Base-by-base conservation (phyloP, 106 monocot genomes). In the Dendrobium catenatum region DNA sequence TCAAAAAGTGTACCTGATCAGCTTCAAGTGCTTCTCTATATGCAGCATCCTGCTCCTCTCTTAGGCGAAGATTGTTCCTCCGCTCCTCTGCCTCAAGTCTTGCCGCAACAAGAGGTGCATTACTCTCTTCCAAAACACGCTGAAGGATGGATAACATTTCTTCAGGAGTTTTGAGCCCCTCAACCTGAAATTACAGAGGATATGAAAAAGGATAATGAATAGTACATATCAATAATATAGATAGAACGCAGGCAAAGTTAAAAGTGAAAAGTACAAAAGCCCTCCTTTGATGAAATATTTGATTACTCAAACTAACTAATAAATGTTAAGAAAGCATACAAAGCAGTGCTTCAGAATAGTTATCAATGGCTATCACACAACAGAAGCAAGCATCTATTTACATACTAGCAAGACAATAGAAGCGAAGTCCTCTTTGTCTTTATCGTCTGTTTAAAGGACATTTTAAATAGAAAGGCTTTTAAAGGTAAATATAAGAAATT, bases 21-120 rank as follows among this genome's bases (percentile, higher is more conserved):
- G 94, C 94, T 89, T 96, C 96, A 74, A 96, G 92, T 72, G 96
- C 90, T 48, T 89, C 92, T 77, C 92, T 86, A 76, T 89, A 96
- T 33, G 96, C 96, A 80, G 94, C 96, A 90, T 96, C 96, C 87
- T 96, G 96, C 59, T 96, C 96, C 80, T 92, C 94, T 80, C 96
- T 89, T 43, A 96, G 68, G 24, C 84, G 92, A 51, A 94, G 79
- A 78, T 89, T 94, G 80, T 84, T 94, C 79, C 84, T 86, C 67
- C 96, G 82, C 76, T 92, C 96, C 86, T 96, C 96, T 27, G 94
- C 94, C 74, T 96, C 94, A 26, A 94, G 81, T 82, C 94, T 90
- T 79, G 92, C 92, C 33, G 89, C 56, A 64, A 86, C 84, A 31
- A 96, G 88, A 29, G 84, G 74, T 75, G 90, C 78, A 47, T 72